Evolutionary conservation across 371 early-diverging fungal genomes (phyloP), one percentile per base, ranked within the genome.

Genomic region (Phascolomyces articulosus): DNA sequence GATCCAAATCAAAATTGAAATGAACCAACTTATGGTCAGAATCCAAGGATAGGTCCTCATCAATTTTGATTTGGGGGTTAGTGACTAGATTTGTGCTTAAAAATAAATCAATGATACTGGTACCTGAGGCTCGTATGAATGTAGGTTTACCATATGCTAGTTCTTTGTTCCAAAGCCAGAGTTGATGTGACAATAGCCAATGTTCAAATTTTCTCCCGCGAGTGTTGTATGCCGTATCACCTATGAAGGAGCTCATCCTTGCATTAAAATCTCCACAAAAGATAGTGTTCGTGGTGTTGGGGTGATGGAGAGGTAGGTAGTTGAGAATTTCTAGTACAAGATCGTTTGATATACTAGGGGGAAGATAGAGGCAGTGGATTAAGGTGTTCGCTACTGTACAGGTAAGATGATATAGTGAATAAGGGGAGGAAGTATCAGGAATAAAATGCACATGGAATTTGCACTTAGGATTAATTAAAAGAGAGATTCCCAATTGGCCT

Each of bases 131-230:
- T 11, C 38, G 38, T 15, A 40, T 24, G 16, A 56, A 40, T 6
- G 67, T 67, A 16, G 67, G 63, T 48, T 55, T n/a, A 16, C 67
- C 67, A 51, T 24, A 67, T n/a, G 62, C 40, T 24, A 8, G 7
- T 24, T 55, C 27, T 23, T 23, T 18, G 29, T 55, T 55, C 29
- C 23, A 28, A 27, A 23, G 34, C 4, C 48, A 55, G 7, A 67
- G 41, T 16, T 55, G 28, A 38, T 58, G 21, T n/a, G 29, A 16
- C 3, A 1, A 10, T 54, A 62, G 3, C 63, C 63, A 62, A 7
- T 23, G 3, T 16, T 15, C 15, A 16, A 62, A 20, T 1, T 27
- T 34, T 7, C 26, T 40, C 6, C 57, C 66, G 10, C 51, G 4
- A 2, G 60, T 21, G 26, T 51, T 54, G 1, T n/a, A 27, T 11